Base-by-base conservation (phyloP, 1,284 basidiomycete species). In the Athelia psychrophila region DNA sequence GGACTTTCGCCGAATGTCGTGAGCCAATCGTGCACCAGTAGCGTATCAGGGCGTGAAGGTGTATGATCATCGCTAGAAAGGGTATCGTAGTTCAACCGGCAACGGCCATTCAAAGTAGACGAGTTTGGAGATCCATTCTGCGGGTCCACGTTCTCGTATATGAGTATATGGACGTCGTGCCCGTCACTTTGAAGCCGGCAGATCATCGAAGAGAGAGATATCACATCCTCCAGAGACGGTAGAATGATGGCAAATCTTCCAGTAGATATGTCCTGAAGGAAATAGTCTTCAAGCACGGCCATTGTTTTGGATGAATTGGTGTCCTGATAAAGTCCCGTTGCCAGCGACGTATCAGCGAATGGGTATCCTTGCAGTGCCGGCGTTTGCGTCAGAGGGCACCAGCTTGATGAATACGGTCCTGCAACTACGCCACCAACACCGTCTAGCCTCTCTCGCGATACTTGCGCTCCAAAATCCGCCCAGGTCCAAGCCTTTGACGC, bases 141-240 rank as follows among this genome's bases (percentile, higher is more conserved):
- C 15, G 42, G 27, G 9, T 50, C 45, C 18, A 54, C 36, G 6
- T 49, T 20, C 42, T 66, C 54, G 30, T 69, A 68, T 16, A 81
- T 62, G 47, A 73, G 63, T 22, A 71, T 60, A 10, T 68, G 49
- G 1, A 75, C 35, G 19, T 56, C 57, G 53, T 77, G 66, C 16
- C 75, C 74, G 27, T 64, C 61, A 1, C 55, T 53, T 36, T 64
- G 62, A 23, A 86, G 67, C 45, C 63, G 66, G 64, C 84, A 87
- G 0, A 73, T 59, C 3, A 79, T 67, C 27, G 73, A 64, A 9
- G 72, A 65, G 30, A 84, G 66, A 3, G 60, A 51, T 1, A 48
- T 54, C 16, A 85, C 58, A 49, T 84, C 78, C 3, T 69, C 60
- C 24, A 67, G 51, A 6, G 56, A 62, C 12, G 76, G 74, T 45